Conservation (phyloP, 2,329 filamentous ascomycete species). For the Canariomyces notabilis region DNA sequence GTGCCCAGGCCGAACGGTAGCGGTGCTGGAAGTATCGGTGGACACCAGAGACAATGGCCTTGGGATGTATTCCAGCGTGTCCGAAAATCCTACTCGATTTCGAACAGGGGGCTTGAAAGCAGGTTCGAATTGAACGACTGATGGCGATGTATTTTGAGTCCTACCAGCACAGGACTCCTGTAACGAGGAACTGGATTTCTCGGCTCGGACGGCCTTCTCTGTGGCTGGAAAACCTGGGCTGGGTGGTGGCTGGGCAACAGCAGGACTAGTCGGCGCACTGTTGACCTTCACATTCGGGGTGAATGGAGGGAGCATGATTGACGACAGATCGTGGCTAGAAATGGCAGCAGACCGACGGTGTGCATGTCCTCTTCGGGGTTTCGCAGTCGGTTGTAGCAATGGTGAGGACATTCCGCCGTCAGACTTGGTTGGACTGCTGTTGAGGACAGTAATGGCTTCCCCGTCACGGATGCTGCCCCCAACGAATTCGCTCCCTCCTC, state of each 20-base stretch:
- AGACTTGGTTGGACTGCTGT: slow-evolving; percentile 63
- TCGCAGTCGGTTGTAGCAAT: slow-evolving; percentile 42
- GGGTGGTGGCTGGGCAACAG: slow-evolving; percentile 37
- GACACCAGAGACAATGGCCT: slow-evolving; percentile 79
- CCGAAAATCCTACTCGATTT: slow-evolving; percentile 75
- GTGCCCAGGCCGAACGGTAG: slow-evolving; percentile 64
- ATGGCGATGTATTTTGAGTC: slow-evolving; percentile 12
- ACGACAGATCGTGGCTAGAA: slow-evolving; percentile 71
- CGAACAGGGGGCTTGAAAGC: slow-evolving; percentile 34
- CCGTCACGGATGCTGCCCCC: slow-evolving; percentile 62
- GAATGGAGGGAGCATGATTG: slow-evolving; percentile 58
- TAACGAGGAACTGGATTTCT: background rate
- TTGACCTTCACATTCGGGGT: slow-evolving; percentile 48
- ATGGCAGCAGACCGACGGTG: slow-evolving; percentile 80
- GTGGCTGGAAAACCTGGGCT: slow-evolving; percentile 23
- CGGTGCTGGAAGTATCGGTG: slow-evolving; percentile 74
- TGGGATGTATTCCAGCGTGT: slow-evolving; percentile 77
- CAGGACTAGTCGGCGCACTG: slow-evolving; percentile 61
- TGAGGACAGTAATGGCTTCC: slow-evolving; percentile 57
- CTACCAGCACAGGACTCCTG: slow-evolving; percentile 1
- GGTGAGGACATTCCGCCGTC: slow-evolving; percentile 55
- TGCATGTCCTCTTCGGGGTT: slow-evolving; percentile 62
- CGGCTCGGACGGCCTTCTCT: slow-evolving; percentile 8
- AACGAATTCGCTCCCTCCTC: slow-evolving; percentile 82
- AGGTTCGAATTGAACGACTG: slow-evolving; percentile 15